Base-by-base conservation (phyloP, 352 stramenopile species). In the Phytophthora cryptogea region DNA sequence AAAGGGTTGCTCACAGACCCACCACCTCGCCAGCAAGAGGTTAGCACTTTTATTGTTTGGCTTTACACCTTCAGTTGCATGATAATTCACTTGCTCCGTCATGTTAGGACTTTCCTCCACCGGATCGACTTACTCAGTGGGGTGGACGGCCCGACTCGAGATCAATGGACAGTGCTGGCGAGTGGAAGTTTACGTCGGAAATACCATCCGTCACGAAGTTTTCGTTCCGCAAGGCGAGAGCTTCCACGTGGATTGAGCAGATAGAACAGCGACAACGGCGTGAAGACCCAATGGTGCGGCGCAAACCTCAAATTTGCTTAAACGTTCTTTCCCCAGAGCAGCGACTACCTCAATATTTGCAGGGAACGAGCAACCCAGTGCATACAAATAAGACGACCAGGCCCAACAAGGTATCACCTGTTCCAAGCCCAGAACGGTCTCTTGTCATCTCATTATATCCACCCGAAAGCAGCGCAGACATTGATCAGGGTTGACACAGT, bases 201-300 rank as follows among this genome's bases (percentile, higher is more conserved):
- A 89, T 86, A 42, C 76, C 77, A 16, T 79, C 74, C 26, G 66
- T 72, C 8, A 83, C 73, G 0, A 74, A 63, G 13, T 86, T 78
- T 53, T 86, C 68, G 1, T 90, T 92, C 53, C 80, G 74, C 4
- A 74, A 77, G 14, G 78, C 78, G 6, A 59, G 54, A 0, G 59
- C 68, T 43, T 63, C 60, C 1, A 82, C 80, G n/a, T 92, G 80
- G 83, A 92, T 90, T 63, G 80, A 89, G 40, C 70, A 89, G 13
- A 59, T 89, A 16, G 81, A 89, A 36, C 69, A 83, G 36, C 76
- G 66, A 0, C 74, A 86, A 32, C 68, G 60, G 4, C 67, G 70
- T 36, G 70, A 65, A 27, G 58, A 80, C 39, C 78, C 78, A 17
- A 46, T 78, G 28, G 70, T 77, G 7, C 71, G 59, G 7, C 53